Evolutionary conservation across 805 yeast species (phyloP).

Genomic region (Debaryomyces castellii): DNA sequence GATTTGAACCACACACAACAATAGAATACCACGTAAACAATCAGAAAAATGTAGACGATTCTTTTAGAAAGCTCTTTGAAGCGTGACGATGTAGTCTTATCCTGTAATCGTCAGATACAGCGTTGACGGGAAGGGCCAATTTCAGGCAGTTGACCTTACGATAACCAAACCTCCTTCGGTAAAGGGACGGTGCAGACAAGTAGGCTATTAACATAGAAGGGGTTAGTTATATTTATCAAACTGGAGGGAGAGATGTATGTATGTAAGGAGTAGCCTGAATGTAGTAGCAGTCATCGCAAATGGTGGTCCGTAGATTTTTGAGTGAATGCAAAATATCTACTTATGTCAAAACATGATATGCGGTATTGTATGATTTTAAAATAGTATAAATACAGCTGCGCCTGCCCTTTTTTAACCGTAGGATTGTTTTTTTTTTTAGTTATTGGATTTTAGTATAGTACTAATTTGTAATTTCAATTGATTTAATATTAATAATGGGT

Average conservation of each 20-base stretch:
- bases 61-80: neutral
- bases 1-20: neutral
- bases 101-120: neutral
- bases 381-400: conserved; percentile 3
- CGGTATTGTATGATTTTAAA: neutral
- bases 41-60: too few species aligned
- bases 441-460: neutral
- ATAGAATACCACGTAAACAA: neutral
- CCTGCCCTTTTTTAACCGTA: conserved; percentile 1
- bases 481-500: conserved; percentile 22
- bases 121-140: neutral
- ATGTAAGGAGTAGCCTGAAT: too few species aligned
- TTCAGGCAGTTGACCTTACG: neutral
- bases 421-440: neutral
- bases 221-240: too few species aligned
- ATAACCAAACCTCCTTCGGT: neutral
- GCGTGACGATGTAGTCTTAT: neutral
- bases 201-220: too few species aligned
- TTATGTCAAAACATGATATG: neutral
- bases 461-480: conserved; percentile 2
- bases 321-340: neutral
- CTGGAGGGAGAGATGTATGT: too few species aligned
- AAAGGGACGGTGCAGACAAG: neutral
- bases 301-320: neutral
- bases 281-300: too few species aligned